Base-by-base conservation (phyloP, 306 rosid species). In the Vigna mungo region DNA sequence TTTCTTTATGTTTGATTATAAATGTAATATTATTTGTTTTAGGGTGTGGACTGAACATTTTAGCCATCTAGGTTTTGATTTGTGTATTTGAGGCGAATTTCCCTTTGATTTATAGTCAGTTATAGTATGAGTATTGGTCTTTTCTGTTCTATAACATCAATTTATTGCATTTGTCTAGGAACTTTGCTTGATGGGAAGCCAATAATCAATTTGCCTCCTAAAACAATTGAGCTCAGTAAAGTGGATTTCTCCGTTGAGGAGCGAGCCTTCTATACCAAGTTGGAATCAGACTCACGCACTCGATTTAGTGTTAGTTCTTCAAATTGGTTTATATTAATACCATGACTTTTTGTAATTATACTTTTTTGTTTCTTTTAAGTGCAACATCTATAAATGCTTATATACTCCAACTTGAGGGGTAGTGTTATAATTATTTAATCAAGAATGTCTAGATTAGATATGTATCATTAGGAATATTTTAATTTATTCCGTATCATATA, bases 141-240 rank as follows among this genome's bases (percentile, higher is more conserved):
- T 30, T 30, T 62, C 85, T 78, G 68, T 80, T 64, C 66, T 56
- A 15, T 59, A 69, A 79, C 43, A 62, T 64, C 41, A 14, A 72
- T 43, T 66, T 66, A 14, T 59, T 72, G 43, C 71, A 25, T 72
- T 71, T 87, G 68, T 78, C 20, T 62, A 95, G 99, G 97, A 74
- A 90, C 97, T 58, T 82, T 90, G 85, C 84, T 95, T 47, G 92
- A 91, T 86, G 99, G 99, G 77, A 80, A 88, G 85, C 99, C 99
- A 32, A 92, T 95, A 77, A 85, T 95, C 75, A 82, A 81, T 52
- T 87, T 95, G 86, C 99, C 99, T 17, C 94, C 96, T 39, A 95
- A 95, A 83, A 89, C 87, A 67, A 82, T 90, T 65, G 39, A 68
- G 67, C 80, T 95, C 87, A 74, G 68, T 69, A 95, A 89, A 87